These are phyloP conservation scores for Aspergillus tubingensis DNA, from an alignment of 2,329 filamentous ascomycete genomes.

Conservation along the genomic window DNA sequence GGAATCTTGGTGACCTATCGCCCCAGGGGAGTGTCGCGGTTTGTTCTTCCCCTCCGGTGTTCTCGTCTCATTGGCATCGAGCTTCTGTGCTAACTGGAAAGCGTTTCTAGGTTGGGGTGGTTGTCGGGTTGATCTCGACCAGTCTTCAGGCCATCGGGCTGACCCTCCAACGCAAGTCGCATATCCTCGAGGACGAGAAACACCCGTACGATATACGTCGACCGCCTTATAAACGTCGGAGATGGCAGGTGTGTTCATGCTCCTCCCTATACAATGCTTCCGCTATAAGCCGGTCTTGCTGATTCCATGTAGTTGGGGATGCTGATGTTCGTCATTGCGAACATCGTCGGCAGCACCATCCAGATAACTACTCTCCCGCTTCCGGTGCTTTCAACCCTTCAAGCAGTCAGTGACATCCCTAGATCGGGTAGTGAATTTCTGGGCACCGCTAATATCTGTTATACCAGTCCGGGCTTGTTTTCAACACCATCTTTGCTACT, in stretches of 20 bases:
- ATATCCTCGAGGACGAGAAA: constrained; percentile 96
- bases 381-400: constrained; percentile 89
- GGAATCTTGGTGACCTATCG: constrained; percentile 72
- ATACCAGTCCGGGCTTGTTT: constrained; percentile 78
- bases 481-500: constrained; percentile 97
- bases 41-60: constrained; percentile 38
- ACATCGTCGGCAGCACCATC: constrained; percentile 90
- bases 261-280: neutral
- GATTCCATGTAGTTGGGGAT: constrained; percentile 66
- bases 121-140: constrained; percentile 90
- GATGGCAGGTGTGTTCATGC: constrained; percentile 71
- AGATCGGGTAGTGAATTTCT: neutral
- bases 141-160: constrained; percentile 93
- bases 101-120: constrained; percentile 72
- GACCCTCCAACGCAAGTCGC: constrained; percentile 95
- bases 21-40: constrained; percentile 76
- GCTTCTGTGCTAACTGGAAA: constrained; percentile 19
- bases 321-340: constrained; percentile 94
- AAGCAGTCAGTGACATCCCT: constrained; percentile 61
- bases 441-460: constrained; percentile 15
- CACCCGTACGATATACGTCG: constrained; percentile 72
- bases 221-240: constrained; percentile 82
- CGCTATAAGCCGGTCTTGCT: constrained; percentile 9
- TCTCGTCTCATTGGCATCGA: neutral
- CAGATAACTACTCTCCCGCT: constrained; percentile 96